A percentile compares a stretch with the other conserved stretches of the same genome.
Evolutionary conservation across 1,284 basidiomycete genomes (phyloP).

Genomic region (Stereum hirsutum): DNA sequence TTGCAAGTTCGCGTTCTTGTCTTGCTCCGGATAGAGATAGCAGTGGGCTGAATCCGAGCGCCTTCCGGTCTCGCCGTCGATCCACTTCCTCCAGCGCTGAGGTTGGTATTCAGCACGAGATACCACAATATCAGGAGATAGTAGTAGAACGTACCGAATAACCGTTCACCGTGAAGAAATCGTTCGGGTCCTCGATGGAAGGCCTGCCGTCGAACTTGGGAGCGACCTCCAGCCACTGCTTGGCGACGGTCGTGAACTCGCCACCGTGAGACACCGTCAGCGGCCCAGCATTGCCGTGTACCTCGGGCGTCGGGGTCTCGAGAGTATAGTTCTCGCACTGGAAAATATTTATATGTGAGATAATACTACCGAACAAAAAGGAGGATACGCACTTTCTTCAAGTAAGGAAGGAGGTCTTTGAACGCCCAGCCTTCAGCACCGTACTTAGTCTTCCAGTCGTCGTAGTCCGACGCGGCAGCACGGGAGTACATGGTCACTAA

Average conservation of each 20-base stretch:
- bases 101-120: too few relatives aligned
- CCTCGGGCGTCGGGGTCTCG: slow-evolving; percentile 5
- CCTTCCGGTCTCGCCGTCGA: too few relatives aligned
- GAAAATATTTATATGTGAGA: too few relatives aligned
- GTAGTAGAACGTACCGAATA: slow-evolving; percentile 20
- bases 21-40: too few relatives aligned
- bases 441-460: slow-evolving; percentile 39
- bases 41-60: too few relatives aligned
- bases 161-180: slow-evolving; percentile 16
- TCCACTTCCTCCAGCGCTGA: too few relatives aligned
- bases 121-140: too few relatives aligned
- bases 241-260: slow-evolving; percentile 12
- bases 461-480: slow-evolving; percentile 45
- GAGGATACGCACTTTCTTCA: slow-evolving; percentile 34
- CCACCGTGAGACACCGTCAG: slow-evolving; percentile 19
- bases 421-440: slow-evolving; percentile 50
- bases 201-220: slow-evolving; percentile 10
- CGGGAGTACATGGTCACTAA: slow-evolving; percentile 46
- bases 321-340: slow-evolving; percentile 10
- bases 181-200: slow-evolving; percentile 16
- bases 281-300: slow-evolving; percentile 16
- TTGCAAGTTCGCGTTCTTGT: too few relatives aligned
- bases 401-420: slow-evolving; percentile 36
- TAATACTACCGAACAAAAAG: not conserved
- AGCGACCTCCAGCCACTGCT: slow-evolving; percentile 14